Conservation (phyloP, 2,329 filamentous ascomycete species). For the Hirsutella thompsonii region DNA sequence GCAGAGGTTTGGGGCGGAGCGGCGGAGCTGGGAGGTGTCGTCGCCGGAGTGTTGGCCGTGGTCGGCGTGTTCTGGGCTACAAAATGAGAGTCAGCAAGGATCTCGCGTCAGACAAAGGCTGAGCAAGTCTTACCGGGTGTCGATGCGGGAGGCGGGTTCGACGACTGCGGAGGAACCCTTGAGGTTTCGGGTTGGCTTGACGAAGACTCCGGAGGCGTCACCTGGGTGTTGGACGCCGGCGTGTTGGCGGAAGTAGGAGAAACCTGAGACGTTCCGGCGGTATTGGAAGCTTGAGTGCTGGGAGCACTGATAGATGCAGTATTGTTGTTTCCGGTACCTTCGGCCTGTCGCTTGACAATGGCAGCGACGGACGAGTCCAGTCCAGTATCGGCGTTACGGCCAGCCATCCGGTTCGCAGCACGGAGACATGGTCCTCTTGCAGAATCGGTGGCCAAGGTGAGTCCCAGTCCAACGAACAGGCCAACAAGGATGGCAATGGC, state of each 20-base stretch:
- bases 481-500: slow-evolving; percentile 10
- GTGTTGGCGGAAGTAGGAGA: background rate
- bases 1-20: slow-evolving; percentile 4
- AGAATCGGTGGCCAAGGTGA: slow-evolving; percentile 6
- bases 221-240: background rate
- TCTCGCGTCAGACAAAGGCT: background rate
- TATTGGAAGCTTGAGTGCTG: background rate
- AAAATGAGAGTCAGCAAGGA: background rate
- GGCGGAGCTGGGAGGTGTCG: slow-evolving; percentile 4
- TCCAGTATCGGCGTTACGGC: slow-evolving; percentile 43
- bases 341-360: slow-evolving; percentile 47
- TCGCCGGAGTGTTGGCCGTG: slow-evolving; percentile 3
- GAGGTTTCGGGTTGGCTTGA: background rate
- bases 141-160: background rate
- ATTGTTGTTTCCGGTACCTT: slow-evolving; percentile 18
- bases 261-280: background rate
- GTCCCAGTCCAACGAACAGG: slow-evolving; percentile 13
- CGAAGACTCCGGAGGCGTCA: background rate
- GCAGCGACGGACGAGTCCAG: slow-evolving; percentile 51
- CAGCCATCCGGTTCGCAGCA: slow-evolving; percentile 44
- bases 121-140: background rate
- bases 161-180: background rate
- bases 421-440: background rate
- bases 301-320: slow-evolving; percentile 2
- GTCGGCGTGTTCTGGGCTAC: background rate